These are phyloP conservation scores for Detonula confervacea DNA, from an alignment of 352 stramenopile genomes.

Conservation along the genomic window DNA sequence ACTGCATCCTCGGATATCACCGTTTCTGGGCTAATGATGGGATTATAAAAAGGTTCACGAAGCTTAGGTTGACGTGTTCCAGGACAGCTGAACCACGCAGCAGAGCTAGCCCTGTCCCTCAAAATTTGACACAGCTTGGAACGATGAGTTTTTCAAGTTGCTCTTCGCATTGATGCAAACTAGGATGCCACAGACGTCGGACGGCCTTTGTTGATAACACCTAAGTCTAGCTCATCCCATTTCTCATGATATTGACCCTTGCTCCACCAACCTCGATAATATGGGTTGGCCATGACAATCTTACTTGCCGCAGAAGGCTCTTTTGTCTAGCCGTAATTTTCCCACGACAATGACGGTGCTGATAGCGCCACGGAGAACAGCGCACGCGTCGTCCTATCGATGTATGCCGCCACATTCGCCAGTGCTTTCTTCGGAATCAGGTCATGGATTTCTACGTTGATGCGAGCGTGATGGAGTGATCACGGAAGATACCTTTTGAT, in stretches of 20 bases:
- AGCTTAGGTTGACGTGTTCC: conserved; percentile 33
- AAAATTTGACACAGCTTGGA: neutral
- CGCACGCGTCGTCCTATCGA: neutral
- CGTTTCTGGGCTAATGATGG: conserved; percentile 61
- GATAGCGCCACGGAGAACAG: neutral
- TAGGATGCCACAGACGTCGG: conserved; percentile 28
- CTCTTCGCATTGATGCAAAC: conserved; percentile 29
- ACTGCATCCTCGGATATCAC: conserved; percentile 2
- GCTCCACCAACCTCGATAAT: neutral
- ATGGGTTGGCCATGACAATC: conserved; percentile 5
- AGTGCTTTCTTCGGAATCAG: neutral
- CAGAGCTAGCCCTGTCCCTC: conserved; percentile 10
- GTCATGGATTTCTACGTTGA: too few species aligned
- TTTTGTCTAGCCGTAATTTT: neutral
- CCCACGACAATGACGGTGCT: conserved; percentile 1
- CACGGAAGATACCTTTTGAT: too few species aligned
- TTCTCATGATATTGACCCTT: neutral
- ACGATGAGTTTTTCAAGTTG: conserved; percentile 28
- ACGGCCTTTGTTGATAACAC: conserved; percentile 6
- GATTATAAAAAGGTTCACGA: conserved; percentile 75
- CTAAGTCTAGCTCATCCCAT: neutral
- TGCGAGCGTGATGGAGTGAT: too few species aligned
- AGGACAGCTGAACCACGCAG: conserved; percentile 17
- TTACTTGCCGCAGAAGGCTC: neutral
- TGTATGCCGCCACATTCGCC: neutral